Evolutionary conservation across 331 rosid genomes (phyloP).

Genomic region (Telfairia occidentalis): DNA sequence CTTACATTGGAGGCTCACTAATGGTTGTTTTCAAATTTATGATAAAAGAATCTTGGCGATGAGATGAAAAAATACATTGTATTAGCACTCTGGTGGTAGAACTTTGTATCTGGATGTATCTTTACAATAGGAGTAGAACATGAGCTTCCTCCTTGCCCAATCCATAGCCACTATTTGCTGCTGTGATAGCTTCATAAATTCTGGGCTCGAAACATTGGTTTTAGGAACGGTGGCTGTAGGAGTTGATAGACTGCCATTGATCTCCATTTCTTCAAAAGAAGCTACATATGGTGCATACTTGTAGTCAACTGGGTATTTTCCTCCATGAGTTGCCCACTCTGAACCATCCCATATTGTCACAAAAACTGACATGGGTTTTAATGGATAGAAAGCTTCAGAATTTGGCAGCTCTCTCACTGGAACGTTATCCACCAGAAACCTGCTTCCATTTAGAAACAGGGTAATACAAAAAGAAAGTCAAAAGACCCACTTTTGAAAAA

Average conservation of each 20-base stretch:
- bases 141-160: slow-evolving; percentile 91
- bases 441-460: slow-evolving; percentile 15
- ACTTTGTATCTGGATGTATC: slow-evolving; percentile 59
- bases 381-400: slow-evolving; percentile 42
- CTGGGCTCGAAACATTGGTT: slow-evolving; percentile 27
- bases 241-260: slow-evolving; percentile 47
- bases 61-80: not conserved
- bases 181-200: slow-evolving; percentile 50
- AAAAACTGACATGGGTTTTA: slow-evolving; percentile 74
- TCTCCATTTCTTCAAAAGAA: slow-evolving; percentile 50
- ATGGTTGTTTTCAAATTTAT: not conserved
- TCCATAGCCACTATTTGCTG: slow-evolving; percentile 63
- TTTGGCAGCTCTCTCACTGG: slow-evolving; percentile 71
- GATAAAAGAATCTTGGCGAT: not conserved
- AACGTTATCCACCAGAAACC: slow-evolving; percentile 79
- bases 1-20: not conserved
- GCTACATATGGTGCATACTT: slow-evolving; percentile 71
- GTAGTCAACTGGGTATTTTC: slow-evolving; percentile 72
- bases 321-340: slow-evolving; percentile 95
- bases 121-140: slow-evolving; percentile 90
- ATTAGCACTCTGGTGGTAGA: slow-evolving; percentile 74
- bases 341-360: slow-evolving; percentile 98
- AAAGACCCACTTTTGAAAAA: too few species aligned
- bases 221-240: slow-evolving; percentile 25
- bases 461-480: too few species aligned